A percentile compares a stretch with the other conserved stretches of the same genome.
phyloP scores from a whole-genome alignment of 805 yeast species.

The Cyberlindnera subsufficiens region DNA sequence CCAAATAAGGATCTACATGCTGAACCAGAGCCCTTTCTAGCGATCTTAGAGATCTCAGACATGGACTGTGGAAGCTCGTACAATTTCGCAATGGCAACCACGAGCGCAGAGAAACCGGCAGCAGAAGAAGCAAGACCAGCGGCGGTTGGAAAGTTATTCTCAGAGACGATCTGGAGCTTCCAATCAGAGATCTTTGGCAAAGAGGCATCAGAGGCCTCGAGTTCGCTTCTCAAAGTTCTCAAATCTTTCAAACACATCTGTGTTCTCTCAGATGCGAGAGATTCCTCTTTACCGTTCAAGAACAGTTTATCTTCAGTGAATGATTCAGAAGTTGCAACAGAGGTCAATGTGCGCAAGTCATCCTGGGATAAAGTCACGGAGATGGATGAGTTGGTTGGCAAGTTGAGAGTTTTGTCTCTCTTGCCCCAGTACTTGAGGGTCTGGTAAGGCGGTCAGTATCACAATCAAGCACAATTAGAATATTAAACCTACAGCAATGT shows the following conservation, averaged over 20 bases:
- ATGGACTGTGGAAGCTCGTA: slow-evolving; percentile 80
- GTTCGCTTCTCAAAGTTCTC: slow-evolving; percentile 54
- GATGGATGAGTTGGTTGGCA: slow-evolving; percentile 95
- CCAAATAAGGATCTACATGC: slow-evolving; percentile 97
- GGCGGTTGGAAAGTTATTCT: slow-evolving; percentile 98
- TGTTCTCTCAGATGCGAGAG: slow-evolving; percentile 56
- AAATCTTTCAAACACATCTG: slow-evolving; percentile 74
- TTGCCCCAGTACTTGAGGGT: slow-evolving; percentile 99
- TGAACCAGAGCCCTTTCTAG: slow-evolving; percentile 97
- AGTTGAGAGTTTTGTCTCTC: slow-evolving; percentile 78
- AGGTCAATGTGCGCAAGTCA: slow-evolving; percentile 86
- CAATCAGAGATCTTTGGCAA: slow-evolving; percentile 59
- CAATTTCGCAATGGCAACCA: slow-evolving; percentile 78
- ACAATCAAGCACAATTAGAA: neutral
- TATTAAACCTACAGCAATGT: slow-evolving; percentile 72
- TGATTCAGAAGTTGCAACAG: slow-evolving; percentile 62
- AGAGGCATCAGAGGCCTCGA: slow-evolving; percentile 48
- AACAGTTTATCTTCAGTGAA: slow-evolving; percentile 65
- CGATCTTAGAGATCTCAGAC: slow-evolving; percentile 85
- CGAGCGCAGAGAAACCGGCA: slow-evolving; percentile 97
- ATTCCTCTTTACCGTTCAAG: slow-evolving; percentile 81
- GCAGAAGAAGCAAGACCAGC: slow-evolving; percentile 98
- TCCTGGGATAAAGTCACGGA: slow-evolving; percentile 90
- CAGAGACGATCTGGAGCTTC: slow-evolving; percentile 78
- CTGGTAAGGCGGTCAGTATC: slow-evolving; percentile 25